Evolutionary conservation across 208 protist genomes (phyloP).

Genomic region (Leishmania arabica): DNA sequence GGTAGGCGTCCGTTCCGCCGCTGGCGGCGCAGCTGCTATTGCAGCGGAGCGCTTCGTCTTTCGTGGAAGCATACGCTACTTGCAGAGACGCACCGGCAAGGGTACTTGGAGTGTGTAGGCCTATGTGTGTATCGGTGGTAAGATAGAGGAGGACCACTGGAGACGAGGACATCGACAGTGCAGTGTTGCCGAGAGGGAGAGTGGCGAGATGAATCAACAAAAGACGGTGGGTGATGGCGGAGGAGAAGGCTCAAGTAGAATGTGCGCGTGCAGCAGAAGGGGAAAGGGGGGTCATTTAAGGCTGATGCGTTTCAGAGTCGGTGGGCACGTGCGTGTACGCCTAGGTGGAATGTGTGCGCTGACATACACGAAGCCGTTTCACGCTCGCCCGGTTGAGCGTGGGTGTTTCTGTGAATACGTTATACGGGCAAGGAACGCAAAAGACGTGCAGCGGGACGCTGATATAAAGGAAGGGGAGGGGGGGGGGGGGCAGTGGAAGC

Average conservation of each 20-base stretch:
- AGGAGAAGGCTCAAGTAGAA: neutral
- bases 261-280: neutral
- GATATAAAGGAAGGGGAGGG: neutral
- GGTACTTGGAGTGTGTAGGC: neutral
- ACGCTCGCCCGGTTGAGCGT: neutral
- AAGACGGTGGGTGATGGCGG: neutral
- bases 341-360: neutral
- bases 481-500: neutral
- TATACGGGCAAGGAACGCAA: neutral
- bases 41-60: slow-evolving; percentile 11
- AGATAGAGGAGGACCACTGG: neutral
- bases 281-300: neutral
- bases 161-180: neutral
- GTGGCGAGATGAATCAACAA: neutral
- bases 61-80: slow-evolving; percentile 18
- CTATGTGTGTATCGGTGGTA: neutral
- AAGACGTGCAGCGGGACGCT: neutral
- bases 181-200: neutral
- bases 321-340: neutral
- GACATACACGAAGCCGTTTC: neutral
- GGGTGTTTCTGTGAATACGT: neutral
- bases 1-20: neutral
- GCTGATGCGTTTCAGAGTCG: neutral
- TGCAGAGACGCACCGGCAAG: neutral
- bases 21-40: slow-evolving; percentile 1